Evolutionary conservation across 371 early-diverging fungal species (phyloP), one percentile per base, ranked within the genome.

Genomic region (Mortierella sp.): DNA sequence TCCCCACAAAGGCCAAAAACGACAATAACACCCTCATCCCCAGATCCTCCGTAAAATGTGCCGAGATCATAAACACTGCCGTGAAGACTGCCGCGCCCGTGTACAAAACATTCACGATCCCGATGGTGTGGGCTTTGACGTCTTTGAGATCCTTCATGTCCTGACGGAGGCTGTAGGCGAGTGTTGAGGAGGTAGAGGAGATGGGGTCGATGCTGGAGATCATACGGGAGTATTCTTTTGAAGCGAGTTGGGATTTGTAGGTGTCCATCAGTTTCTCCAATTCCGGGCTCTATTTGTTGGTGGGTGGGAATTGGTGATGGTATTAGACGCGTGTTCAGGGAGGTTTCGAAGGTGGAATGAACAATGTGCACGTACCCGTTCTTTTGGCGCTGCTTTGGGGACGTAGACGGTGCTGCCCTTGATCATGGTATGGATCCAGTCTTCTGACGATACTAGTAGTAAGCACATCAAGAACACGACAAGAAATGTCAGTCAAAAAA

Each of bases 171-270:
- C 54, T 54, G 18, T 43, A 68, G 29, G 79, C 76, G 35, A 79
- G 35, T 16, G 82, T 75, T n/a, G 74, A 63, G n/a, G 32, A 29
- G 6, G 75, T n/a, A 2, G 80, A 71, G 5, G 74, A 63, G 35
- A 14, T 46, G 21, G 65, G 63, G 43, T 70, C 75, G 56, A 86
- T 75, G n/a, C 73, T 75, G 3, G 82, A 71, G 24, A 82, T 27
- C 86, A 86, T 86, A 11, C 86, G 74, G 27, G 75, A 75, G 35
- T 86, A 86, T 24, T 86, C 86, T 35, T 82, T 79, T 43, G 79
- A 82, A 16, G 86, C 86, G n/a, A 77, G 44, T 41, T 86, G 71
- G 29, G 86, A 79, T 27, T 76, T 78, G 75, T 77, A 43, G 3
- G 60, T 75, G 0, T 86, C 80, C 80, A 86, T 82, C 54, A 86